Evolutionary conservation across 495 filamentous ascomycete species (phyloP), one percentile per base, ranked within the genome.

Genomic region (Xylaria castorea): DNA sequence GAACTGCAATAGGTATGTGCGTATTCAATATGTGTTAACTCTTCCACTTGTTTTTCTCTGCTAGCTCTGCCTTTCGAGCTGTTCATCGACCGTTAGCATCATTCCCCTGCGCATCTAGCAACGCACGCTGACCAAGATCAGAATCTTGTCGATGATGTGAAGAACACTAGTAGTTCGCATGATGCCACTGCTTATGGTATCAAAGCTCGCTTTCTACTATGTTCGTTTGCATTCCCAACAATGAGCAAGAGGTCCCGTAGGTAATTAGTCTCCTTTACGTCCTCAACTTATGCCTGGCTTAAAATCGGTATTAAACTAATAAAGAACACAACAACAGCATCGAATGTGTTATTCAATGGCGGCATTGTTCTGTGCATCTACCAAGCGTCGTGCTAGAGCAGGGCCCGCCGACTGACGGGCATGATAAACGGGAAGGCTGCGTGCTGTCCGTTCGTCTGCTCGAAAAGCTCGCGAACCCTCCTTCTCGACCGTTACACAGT

Each of bases 381-480:
- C 16, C 16, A 58, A 60, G 44, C 70, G 62, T 58, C 30, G 58
- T 34, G 27, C 62, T 36, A 71, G 36, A 9, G 53, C 9, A 7
- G 27, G 27, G 6, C 18, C 7, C 27, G 70, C 40, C 25, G 30
- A 9, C 60, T 14, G 22, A 12, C 53, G 55, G 40, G 3, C 38
- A 34, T 48, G 27, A 40, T 1, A 3, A 16, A 36, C 50, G 1
- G 30, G 51, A 46, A 57, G 50, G 32, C 55, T 61, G 40, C 72
- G 61, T 62, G 40, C 27, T 50, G 63, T 53, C 32, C 68, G 65
- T 32, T 71, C 62, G 44, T 25, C 63, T 40, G 42, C 64, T 14
- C 77, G 67, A 44, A 51, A 12, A 32, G 25, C 16, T 65, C 42
- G 32, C 44, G 18, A 32, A 20, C 20, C 38, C 18, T 7, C 73